These are phyloP conservation scores for Penicillium sp. DNA, from an alignment of 2,329 filamentous ascomycete genomes.

Conservation along the genomic window DNA sequence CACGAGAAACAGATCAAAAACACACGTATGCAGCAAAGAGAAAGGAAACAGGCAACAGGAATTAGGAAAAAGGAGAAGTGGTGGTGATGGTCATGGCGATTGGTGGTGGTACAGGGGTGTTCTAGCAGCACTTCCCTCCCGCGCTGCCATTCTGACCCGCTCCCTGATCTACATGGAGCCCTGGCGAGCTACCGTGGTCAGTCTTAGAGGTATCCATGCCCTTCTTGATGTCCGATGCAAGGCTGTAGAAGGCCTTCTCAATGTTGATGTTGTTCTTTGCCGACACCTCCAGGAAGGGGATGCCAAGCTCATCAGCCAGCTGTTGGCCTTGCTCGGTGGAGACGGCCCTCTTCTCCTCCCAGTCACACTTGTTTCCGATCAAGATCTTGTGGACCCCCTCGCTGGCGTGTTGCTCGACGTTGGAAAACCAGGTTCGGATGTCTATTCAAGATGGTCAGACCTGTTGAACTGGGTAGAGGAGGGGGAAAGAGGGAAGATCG, in stretches of 20 bases:
- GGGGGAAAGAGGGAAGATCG: background rate
- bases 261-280: slow-evolving; percentile 99
- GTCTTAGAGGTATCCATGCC: slow-evolving; percentile 89
- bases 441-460: slow-evolving; percentile 61
- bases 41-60: slow-evolving; percentile 22
- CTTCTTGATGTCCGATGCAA: slow-evolving; percentile 98
- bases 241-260: slow-evolving; percentile 95
- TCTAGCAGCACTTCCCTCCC: slow-evolving; percentile 78
- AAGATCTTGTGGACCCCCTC: slow-evolving; percentile 99
- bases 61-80: slow-evolving; percentile 18
- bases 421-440: slow-evolving; percentile 99
- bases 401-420: slow-evolving; percentile 96
- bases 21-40: slow-evolving; percentile 16
- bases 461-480: background rate
- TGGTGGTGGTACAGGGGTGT: slow-evolving; percentile 25
- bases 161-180: slow-evolving; percentile 72
- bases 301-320: slow-evolving; percentile 92
- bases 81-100: slow-evolving; percentile 6
- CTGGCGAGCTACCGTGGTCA: slow-evolving; percentile 65
- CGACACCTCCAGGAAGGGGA: slow-evolving; percentile 97
- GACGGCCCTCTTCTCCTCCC: slow-evolving; percentile 97
- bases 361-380: slow-evolving; percentile 99
- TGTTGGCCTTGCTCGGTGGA: slow-evolving; percentile 92
- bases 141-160: slow-evolving; percentile 57
- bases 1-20: slow-evolving; percentile 22